phyloP scores from a whole-genome alignment of 805 yeast genomes.

The Schwanniomyces polymorphus region DNA sequence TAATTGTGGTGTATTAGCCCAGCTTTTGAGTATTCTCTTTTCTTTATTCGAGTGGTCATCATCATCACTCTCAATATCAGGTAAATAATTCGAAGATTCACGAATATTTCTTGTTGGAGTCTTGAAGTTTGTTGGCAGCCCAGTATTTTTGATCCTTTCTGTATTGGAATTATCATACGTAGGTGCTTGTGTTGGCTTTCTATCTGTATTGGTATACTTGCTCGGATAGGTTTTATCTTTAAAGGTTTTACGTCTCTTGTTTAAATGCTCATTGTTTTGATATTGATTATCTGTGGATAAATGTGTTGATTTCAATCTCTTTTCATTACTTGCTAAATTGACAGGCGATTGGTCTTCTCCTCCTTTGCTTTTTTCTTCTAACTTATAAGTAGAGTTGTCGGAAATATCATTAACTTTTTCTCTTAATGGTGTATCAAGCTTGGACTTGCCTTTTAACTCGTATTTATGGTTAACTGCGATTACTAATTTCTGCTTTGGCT shows the following conservation, averaged over 20 bases:
- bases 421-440: background rate
- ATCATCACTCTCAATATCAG: constrained; percentile 43
- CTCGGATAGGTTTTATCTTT: constrained; percentile 4
- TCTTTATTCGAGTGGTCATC: constrained; percentile 23
- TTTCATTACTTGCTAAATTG: background rate
- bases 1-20: constrained; percentile 43
- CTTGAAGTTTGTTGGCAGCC: constrained; percentile 1
- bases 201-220: constrained; percentile 5
- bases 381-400: background rate
- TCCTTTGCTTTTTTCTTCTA: background rate
- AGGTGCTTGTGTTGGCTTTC: constrained; percentile 11
- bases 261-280: background rate
- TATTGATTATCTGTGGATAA: background rate
- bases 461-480: constrained; percentile 23
- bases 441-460: constrained; percentile 2
- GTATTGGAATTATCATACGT: constrained; percentile 1
- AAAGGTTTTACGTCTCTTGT: constrained; percentile 5
- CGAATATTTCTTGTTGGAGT: constrained; percentile 12
- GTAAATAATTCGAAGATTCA: constrained; percentile 23
- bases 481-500: constrained; percentile 26
- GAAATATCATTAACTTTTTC: background rate
- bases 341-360: background rate
- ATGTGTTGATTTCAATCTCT: background rate
- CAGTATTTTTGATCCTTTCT: constrained; percentile 2
- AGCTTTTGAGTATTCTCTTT: constrained; percentile 24